Base-by-base conservation (phyloP, 2,329 filamentous ascomycete species). In the Penicillium sp. region DNA sequence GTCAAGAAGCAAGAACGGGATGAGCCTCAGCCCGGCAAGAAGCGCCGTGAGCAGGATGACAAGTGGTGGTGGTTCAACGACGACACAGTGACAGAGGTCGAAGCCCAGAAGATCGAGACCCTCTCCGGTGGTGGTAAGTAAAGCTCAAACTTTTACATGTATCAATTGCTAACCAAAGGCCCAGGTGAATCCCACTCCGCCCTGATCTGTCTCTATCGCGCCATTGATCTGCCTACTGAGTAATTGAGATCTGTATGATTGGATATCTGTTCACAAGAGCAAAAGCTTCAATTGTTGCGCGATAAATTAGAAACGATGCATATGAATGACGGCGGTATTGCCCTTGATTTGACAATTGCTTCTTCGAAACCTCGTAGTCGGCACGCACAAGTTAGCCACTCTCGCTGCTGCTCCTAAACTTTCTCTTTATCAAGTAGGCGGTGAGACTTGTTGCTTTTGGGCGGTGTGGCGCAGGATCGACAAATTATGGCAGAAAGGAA, bases 51-150 rank as follows among this genome's bases (percentile, higher is more conserved):
- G 50, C 86, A 89, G 67, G 91, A 96, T 69, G 91, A 96, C 69
- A 96, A 92, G 67, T 99, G 94, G 94, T 99, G 94, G 93, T 99
- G 94, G 93, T 99, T 99, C 82, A 97, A 99, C 74, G 94, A 99
- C 67, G 93, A 99, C 71, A 95, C 92, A 78, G 94, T 99, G 32
- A 86, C 88, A 13, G 94, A 99, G 78, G 94, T 99, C 27, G 86
- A 90, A 14, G 80, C 85, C 24, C 93, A 97, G 66, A 94, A 96
- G 79, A 95, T 99, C 62, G 89, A 93, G 70, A 88, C 87, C 3
- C 82, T 99, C 48, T 84, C 92, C 47, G 95, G 94, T 55, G 94
- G 95, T 67, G 93, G 92, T 85, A 73, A 73, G 81, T 69, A 3
- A 32, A 40, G 3, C 11, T 59, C 9, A 10, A 27, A 21, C 5